Evolutionary conservation across 1,284 basidiomycete genomes (phyloP), one percentile per base, ranked within the genome.

Genomic region (Sparassis latifolia): DNA sequence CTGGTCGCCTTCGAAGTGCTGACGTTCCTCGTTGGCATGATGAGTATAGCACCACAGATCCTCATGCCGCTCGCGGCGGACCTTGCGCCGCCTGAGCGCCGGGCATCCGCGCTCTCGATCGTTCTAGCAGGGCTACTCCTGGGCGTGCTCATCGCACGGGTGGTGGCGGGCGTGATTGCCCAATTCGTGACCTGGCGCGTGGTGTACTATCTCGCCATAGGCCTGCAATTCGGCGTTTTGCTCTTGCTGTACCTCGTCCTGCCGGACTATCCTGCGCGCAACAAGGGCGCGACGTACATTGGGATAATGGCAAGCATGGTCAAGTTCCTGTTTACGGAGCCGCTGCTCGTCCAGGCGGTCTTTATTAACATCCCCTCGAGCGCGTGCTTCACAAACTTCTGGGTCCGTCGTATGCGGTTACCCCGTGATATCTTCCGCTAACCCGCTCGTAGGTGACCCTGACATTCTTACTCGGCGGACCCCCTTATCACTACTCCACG

Each of bases 1-100:
- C 62, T 79, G 3, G 60, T 60, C 28, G 71, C 66, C 30, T 75
- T 80, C 52, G 69, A 76, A 56, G 69, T 66, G 0, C 60, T 81
- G 20, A 70, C 69, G 28, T 79, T 76, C 63, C 58, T 80, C 38
- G 64, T 75, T 43, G 77, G 77, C 3, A 56, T 74, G 28, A 60
- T 67, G 46, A 73, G 72, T 10, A 73, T 79, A 42, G 58, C 65
- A 1, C 70, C 72, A 1, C 69, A 72, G 50, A 65, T 72, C 45
- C 71, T 79, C 53, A 70, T 80, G 32, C 77, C 78, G 0, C 72
- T 80, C 49, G 74, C 77, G 1, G 78, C 74, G 2, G 78, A 82
- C 60, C 68, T 81, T 5, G 75, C 78, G 0, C 76, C 73, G 0
- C 69, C 74, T 0, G 67, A 75, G 29, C 66, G 69, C 27, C 68